Evolutionary conservation across 1,139 yeast species (phyloP).

Genomic region (Debaryomyces sp.): DNA sequence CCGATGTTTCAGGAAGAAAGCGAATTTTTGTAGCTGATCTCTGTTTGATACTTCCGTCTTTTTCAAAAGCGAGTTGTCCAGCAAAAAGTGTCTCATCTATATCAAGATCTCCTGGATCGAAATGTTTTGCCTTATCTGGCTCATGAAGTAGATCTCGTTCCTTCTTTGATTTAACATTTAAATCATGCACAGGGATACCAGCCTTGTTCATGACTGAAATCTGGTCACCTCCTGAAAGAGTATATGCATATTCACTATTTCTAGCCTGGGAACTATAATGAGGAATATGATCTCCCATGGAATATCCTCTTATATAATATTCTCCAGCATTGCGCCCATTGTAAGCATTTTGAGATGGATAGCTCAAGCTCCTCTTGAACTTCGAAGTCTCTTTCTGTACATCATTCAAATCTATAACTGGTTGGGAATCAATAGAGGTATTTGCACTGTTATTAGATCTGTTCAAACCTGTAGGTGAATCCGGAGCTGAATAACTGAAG

Average conservation of each 20-base stretch:
- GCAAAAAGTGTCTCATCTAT: not conserved
- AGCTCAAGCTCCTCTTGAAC: slow-evolving; percentile 8
- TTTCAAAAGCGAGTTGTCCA: no score
- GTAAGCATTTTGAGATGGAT: not conserved
- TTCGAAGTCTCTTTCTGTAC: slow-evolving; percentile 7
- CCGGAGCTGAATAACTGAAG: not conserved
- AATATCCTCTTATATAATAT: not conserved
- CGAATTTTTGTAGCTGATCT: not conserved
- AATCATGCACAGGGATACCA: not conserved
- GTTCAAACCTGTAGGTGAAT: not conserved
- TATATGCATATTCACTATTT: not conserved
- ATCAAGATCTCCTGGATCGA: not conserved
- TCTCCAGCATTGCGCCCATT: not conserved
- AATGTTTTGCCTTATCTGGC: not conserved
- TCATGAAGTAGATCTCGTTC: not conserved
- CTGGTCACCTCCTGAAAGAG: not conserved
- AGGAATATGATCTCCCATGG: not conserved
- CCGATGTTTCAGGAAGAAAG: slow-evolving; percentile 2
- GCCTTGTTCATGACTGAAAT: not conserved
- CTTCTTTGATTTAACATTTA: not conserved
- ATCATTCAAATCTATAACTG: slow-evolving; percentile 10
- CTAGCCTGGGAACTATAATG: not conserved
- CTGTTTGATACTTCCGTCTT: no score
- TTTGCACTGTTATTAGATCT: not conserved
- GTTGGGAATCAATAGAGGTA: not conserved